These are phyloP conservation scores for Microbotryomycetes sp. DNA, from an alignment of 1,284 basidiomycete species.

Conservation along the genomic window DNA sequence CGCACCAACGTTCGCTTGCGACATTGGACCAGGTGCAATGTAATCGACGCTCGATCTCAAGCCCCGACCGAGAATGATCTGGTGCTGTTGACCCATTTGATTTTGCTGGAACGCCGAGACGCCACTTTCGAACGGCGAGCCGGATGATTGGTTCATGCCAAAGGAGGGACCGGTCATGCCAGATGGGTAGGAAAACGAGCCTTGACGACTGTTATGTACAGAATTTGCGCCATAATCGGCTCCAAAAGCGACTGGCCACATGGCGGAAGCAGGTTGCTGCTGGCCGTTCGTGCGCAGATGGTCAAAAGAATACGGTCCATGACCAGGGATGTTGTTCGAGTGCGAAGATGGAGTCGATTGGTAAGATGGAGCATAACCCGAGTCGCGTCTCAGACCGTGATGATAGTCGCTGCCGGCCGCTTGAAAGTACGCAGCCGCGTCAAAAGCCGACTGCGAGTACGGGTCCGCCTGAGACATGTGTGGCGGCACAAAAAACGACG, in stretches of 20 bases:
- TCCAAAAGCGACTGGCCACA: neutral
- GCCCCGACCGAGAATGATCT: slow-evolving; percentile 27
- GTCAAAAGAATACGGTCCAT: neutral
- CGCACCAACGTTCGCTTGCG: neutral
- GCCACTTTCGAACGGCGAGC: slow-evolving; percentile 3
- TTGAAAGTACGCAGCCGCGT: neutral
- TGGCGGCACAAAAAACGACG: neutral
- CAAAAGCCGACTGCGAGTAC: neutral
- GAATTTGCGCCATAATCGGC: neutral
- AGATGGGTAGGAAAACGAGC: neutral
- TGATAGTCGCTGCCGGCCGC: neutral
- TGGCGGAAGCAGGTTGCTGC: neutral
- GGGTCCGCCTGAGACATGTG: neutral
- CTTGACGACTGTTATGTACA: neutral
- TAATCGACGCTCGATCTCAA: slow-evolving; percentile 24
- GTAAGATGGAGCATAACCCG: slow-evolving; percentile 12
- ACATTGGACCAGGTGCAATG: slow-evolving; percentile 26
- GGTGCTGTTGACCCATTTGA: slow-evolving; percentile 28
- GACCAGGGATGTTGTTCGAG: neutral
- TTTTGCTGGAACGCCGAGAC: neutral
- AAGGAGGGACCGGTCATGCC: slow-evolving; percentile 13
- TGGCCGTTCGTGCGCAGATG: neutral
- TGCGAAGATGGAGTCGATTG: neutral
- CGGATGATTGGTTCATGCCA: neutral
- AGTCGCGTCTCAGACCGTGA: slow-evolving; percentile 14